phyloP scores from a whole-genome alignment of 345 rosid species.

The Gossypium herbaceum region DNA sequence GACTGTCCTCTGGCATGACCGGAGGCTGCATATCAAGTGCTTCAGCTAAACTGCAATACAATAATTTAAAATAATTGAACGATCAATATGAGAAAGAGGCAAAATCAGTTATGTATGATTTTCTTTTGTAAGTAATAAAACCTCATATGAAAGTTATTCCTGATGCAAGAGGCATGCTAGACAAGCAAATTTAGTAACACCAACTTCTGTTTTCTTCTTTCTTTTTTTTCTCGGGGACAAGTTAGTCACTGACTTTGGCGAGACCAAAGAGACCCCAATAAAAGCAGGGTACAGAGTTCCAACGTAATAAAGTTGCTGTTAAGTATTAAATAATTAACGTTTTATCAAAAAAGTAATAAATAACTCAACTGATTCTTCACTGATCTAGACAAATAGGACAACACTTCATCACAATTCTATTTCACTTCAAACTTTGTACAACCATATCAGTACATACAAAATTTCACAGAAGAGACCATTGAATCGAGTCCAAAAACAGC shows the following conservation, averaged over 20 bases:
- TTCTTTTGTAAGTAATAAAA: neutral
- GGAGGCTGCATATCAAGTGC: slow-evolving; percentile 99
- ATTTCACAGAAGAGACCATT: neutral
- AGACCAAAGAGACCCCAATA: neutral
- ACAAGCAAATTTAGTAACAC: neutral
- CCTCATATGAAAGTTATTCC: neutral
- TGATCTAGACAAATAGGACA: neutral
- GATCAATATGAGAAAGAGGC: neutral
- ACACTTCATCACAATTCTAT: neutral
- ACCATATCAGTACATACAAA: neutral
- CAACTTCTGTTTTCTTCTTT: no score
- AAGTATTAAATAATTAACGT: neutral
- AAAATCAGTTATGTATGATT: neutral
- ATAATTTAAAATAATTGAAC: neutral
- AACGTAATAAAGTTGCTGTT: neutral
- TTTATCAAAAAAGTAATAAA: no score
- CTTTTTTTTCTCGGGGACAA: no score
- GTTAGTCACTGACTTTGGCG: neutral
- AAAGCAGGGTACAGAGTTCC: neutral
- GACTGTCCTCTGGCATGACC: slow-evolving; percentile 95
- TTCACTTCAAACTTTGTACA: neutral
- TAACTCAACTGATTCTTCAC: neutral
- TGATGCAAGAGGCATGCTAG: slow-evolving; percentile 3
- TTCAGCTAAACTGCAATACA: slow-evolving; percentile 74
- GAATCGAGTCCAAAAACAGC: no score